phyloP scores from a whole-genome alignment of 148 eudicot species.

The Fagopyrum esculentum region DNA sequence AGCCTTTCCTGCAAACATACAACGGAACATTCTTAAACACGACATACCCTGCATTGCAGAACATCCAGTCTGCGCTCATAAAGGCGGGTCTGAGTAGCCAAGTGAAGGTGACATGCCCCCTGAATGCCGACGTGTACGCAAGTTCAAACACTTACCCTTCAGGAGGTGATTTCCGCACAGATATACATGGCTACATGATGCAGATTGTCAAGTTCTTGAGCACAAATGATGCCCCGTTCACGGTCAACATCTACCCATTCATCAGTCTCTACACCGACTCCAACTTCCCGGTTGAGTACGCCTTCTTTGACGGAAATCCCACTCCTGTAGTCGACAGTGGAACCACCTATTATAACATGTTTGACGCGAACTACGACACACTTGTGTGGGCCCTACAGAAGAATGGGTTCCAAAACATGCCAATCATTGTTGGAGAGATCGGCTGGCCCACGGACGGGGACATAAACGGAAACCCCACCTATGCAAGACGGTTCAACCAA shows the following conservation, averaged over 20 bases:
- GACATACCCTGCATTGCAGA: conserved; percentile 77
- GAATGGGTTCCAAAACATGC: conserved; percentile 68
- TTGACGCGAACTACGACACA: conserved; percentile 85
- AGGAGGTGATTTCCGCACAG: conserved; percentile 72
- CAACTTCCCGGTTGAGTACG: conserved; percentile 74
- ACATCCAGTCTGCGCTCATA: conserved; percentile 66
- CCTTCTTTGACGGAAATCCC: conserved; percentile 73
- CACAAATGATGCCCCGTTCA: conserved; percentile 59
- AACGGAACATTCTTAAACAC: conserved; percentile 71
- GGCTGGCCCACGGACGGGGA: conserved; percentile 98
- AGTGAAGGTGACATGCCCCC: conserved; percentile 73
- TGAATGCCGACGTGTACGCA: conserved; percentile 69
- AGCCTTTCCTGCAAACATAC: conserved; percentile 74
- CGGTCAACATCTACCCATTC: conserved; percentile 88
- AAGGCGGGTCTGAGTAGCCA: conserved; percentile 53
- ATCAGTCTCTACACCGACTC: conserved; percentile 65
- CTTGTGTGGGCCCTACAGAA: conserved; percentile 76
- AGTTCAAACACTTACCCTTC: conserved; percentile 49
- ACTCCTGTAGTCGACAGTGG: conserved; percentile 58
- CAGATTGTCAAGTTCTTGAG: conserved; percentile 62
- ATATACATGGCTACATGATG: conserved; percentile 49
- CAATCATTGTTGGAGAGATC: conserved; percentile 73
- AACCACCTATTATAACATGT: conserved; percentile 70
- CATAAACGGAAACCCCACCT: conserved; percentile 50
- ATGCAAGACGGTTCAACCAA: conserved; percentile 75